These are phyloP conservation scores for Ustilago curta DNA, from an alignment of 1,284 basidiomycete species.

Conservation along the genomic window DNA sequence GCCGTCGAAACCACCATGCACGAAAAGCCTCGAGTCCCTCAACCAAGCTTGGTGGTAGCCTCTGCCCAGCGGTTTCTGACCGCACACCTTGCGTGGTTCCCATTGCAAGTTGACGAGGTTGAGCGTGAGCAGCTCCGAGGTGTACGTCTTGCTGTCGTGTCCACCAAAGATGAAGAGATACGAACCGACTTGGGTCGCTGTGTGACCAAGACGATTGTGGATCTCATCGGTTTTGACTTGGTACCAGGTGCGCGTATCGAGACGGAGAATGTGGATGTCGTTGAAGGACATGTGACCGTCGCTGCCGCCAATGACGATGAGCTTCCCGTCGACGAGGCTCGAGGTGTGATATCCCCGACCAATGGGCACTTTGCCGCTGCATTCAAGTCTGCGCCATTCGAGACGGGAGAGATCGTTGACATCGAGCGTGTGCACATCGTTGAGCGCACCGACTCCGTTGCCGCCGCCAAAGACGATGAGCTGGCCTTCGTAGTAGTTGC, in stretches of 20 bases:
- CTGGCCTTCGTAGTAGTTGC: slow-evolving; percentile 79
- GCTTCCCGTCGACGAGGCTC: slow-evolving; percentile 84
- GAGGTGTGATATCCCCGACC: slow-evolving; percentile 90
- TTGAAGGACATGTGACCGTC: slow-evolving; percentile 77
- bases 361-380: slow-evolving; percentile 69
- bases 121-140: slow-evolving; percentile 82
- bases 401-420: slow-evolving; percentile 74
- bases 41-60: slow-evolving; percentile 86
- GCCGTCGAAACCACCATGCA: slow-evolving; percentile 90
- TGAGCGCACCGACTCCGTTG: slow-evolving; percentile 86
- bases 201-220: slow-evolving; percentile 79
- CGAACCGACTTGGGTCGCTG: slow-evolving; percentile 89
- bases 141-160: slow-evolving; percentile 83
- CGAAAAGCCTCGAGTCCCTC: slow-evolving; percentile 83
- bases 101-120: slow-evolving; percentile 81
- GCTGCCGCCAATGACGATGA: slow-evolving; percentile 81
- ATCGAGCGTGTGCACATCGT: slow-evolving; percentile 89
- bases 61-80: slow-evolving; percentile 77
- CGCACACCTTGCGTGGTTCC: slow-evolving; percentile 76
- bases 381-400: slow-evolving; percentile 74
- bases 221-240: slow-evolving; percentile 53
- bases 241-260: slow-evolving; percentile 69
- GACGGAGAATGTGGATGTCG: slow-evolving; percentile 86
- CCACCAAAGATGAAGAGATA: slow-evolving; percentile 90
- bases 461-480: slow-evolving; percentile 92